A percentile compares a stretch with the other conserved stretches of the same genome.
These are phyloP conservation scores for Plectosphaerella sp. DNA, from an alignment of 2,329 filamentous ascomycete genomes.

Conservation along the genomic window DNA sequence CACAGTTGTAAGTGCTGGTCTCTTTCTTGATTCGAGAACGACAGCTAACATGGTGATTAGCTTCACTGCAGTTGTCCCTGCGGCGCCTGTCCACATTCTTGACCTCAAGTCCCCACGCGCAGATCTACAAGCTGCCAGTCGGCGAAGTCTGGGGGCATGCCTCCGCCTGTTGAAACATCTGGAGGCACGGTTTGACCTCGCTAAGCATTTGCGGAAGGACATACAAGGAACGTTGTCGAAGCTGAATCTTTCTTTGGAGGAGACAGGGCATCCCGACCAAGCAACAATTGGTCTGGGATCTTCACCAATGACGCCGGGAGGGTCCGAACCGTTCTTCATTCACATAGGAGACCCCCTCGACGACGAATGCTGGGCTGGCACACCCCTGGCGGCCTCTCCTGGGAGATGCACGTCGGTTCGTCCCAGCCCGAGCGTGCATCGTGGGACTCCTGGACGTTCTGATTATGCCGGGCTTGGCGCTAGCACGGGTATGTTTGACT, in stretches of 20 bases:
- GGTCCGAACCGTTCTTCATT: not conserved
- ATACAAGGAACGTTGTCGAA: not conserved
- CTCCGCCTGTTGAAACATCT: not conserved
- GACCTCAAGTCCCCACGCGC: not conserved
- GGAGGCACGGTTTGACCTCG: not conserved
- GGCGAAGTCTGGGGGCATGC: not conserved
- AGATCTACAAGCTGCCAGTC: not conserved
- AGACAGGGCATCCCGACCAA: not conserved
- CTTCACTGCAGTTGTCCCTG: conserved; percentile 2
- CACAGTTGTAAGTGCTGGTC: conserved; percentile 1
- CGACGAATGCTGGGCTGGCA: not conserved
- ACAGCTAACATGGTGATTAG: not conserved
- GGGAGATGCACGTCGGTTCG: too few relatives aligned
- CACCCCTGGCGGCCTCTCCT: not conserved
- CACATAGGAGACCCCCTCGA: conserved; percentile 2
- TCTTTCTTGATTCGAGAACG: not conserved
- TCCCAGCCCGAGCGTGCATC: too few relatives aligned
- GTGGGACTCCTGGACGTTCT: too few relatives aligned
- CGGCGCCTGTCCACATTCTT: conserved; percentile 1
- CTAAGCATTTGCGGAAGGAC: not conserved
- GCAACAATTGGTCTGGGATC: too few relatives aligned
- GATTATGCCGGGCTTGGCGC: too few relatives aligned
- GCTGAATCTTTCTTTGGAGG: not conserved
- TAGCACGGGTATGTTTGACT: too few relatives aligned
- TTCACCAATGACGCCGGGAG: too few relatives aligned